Percentiles rank a stretch among this genome's conserved stretches.
Evolutionary conservation across 1,139 yeast species (phyloP).

Genomic region (Pneumocystis wakefieldiae): DNA sequence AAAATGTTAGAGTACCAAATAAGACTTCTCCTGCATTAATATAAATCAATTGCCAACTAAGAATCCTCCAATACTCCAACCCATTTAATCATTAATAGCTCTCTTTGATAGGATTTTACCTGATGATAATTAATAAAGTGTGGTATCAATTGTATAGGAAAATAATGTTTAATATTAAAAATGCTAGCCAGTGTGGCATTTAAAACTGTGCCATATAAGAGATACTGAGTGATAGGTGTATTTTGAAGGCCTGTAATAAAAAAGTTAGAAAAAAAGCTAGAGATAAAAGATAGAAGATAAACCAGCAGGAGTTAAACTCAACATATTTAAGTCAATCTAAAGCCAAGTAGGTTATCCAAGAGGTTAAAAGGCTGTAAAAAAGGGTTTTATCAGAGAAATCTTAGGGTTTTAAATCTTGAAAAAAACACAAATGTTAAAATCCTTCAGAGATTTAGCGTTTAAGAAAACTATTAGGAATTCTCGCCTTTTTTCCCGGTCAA

Average conservation of each 20-base stretch:
- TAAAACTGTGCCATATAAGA: slow-evolving; percentile 31
- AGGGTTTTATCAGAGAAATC: no score
- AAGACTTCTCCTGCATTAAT: slow-evolving; percentile 54
- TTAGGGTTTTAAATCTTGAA: no score
- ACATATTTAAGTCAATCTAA: not conserved
- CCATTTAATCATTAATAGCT: not conserved
- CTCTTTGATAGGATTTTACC: slow-evolving; percentile 16
- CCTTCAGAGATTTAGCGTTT: not conserved
- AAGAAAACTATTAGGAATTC: not conserved
- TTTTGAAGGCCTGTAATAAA: slow-evolving; percentile 35
- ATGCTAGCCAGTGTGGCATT: slow-evolving; percentile 42
- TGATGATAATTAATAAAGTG: slow-evolving; percentile 36
- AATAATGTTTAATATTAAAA: slow-evolving; percentile 40
- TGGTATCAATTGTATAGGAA: slow-evolving; percentile 42
- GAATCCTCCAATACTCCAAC: slow-evolving; percentile 45
- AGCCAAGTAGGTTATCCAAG: no score
- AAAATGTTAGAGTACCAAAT: slow-evolving; percentile 37
- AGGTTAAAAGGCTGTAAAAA: no score
- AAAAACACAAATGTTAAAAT: no score
- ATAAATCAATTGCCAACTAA: slow-evolving; percentile 41
- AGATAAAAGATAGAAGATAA: not conserved
- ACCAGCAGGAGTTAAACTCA: not conserved
- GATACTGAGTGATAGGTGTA: slow-evolving; percentile 41
- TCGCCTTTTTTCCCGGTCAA: not conserved
- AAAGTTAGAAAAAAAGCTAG: slow-evolving; percentile 15